Evolutionary conservation across 2,329 filamentous ascomycete species (phyloP).

Genomic region (Cordyceps cateniannulata): DNA sequence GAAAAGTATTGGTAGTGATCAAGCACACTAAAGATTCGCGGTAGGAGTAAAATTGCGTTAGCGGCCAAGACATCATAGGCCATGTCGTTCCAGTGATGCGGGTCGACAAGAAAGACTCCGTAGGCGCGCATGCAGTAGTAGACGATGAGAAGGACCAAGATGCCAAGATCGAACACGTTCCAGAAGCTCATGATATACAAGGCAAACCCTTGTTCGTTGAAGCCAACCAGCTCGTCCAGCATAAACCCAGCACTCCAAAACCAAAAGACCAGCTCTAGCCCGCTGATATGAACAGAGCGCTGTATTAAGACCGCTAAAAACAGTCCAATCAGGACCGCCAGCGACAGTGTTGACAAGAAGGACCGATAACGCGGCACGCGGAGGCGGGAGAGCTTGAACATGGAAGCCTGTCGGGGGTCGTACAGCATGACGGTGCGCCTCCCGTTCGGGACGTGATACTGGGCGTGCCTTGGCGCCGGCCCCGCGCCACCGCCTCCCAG

Average conservation of each 20-base stretch:
- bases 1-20: slow-evolving; percentile 97
- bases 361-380: slow-evolving; percentile 89
- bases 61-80: slow-evolving; percentile 93
- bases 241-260: slow-evolving; percentile 97
- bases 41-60: slow-evolving; percentile 82
- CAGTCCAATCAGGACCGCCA: slow-evolving; percentile 75
- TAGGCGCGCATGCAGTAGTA: slow-evolving; percentile 90
- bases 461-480: slow-evolving; percentile 24
- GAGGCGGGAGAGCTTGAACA: slow-evolving; percentile 85
- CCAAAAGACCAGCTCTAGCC: slow-evolving; percentile 86
- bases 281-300: slow-evolving; percentile 73
- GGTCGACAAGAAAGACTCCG: slow-evolving; percentile 74
- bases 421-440: slow-evolving; percentile 80
- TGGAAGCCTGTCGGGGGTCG: slow-evolving; percentile 80
- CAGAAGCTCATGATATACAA: slow-evolving; percentile 97
- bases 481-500: slow-evolving; percentile 28
- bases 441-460: slow-evolving; percentile 35
- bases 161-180: slow-evolving; percentile 93
- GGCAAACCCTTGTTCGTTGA: slow-evolving; percentile 94
- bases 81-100: slow-evolving; percentile 68
- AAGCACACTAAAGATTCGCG: slow-evolving; percentile 83
- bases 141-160: slow-evolving; percentile 74
- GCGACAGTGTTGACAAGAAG: slow-evolving; percentile 80
- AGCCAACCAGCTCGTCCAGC: slow-evolving; percentile 91
- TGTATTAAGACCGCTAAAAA: slow-evolving; percentile 77